Conservation (phyloP, 148 eudicot species). For the Heliamphora exappendiculata region DNA sequence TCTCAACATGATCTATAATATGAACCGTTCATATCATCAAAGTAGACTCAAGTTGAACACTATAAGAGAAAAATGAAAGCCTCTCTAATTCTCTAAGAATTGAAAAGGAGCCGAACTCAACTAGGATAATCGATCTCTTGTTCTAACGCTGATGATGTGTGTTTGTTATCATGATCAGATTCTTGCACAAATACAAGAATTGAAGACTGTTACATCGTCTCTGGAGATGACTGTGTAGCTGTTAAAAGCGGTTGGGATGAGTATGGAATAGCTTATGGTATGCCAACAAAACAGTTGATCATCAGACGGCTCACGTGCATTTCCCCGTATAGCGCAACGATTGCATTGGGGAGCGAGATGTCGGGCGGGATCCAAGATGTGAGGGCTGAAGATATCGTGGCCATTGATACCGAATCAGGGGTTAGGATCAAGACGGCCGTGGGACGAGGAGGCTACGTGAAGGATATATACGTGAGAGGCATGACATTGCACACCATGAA, state of each 20-base stretch:
- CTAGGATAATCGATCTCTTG: too few relatives aligned
- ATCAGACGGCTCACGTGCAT: conserved; percentile 71
- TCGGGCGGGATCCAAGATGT: conserved; percentile 89
- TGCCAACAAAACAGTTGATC: conserved; percentile 70
- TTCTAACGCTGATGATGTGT: neutral
- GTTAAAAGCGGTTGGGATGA: conserved; percentile 97
- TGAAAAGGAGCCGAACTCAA: too few relatives aligned
- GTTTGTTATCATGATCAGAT: conserved; percentile 27
- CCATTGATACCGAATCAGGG: conserved; percentile 70
- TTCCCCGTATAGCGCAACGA: conserved; percentile 79
- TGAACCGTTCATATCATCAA: too few relatives aligned
- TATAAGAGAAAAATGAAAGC: too few relatives aligned
- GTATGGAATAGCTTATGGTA: conserved; percentile 65
- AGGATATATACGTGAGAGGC: conserved; percentile 28
- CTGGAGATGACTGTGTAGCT: conserved; percentile 85
- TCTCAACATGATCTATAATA: too few relatives aligned
- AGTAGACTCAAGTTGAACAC: too few relatives aligned
- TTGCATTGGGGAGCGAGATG: conserved; percentile 92
- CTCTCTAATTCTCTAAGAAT: too few relatives aligned
- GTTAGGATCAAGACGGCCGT: conserved; percentile 77
- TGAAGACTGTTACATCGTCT: conserved; percentile 70
- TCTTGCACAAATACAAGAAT: conserved; percentile 77
- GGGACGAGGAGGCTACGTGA: conserved; percentile 83
- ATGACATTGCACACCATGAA: conserved; percentile 49
- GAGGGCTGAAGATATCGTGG: conserved; percentile 63